phyloP scores from a whole-genome alignment of 176 grass and related monocot genomes.

The Oryza australiensis region DNA sequence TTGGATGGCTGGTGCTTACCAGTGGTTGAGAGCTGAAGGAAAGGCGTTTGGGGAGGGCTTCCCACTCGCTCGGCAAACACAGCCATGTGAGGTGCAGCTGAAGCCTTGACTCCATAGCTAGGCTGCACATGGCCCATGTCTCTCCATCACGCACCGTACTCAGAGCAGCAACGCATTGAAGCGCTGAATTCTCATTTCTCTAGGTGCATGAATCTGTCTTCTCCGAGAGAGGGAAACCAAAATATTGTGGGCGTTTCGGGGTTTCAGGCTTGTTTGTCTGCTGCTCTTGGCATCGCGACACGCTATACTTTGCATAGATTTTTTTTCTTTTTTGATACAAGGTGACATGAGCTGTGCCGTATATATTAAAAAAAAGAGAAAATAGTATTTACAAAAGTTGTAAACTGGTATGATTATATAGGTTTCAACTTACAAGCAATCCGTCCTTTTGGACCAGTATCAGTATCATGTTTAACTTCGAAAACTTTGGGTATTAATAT shows the following conservation, averaged over 20 bases:
- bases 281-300: not conserved
- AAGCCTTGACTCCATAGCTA: not conserved
- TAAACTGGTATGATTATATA: too few relatives aligned
- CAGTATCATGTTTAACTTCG: too few relatives aligned
- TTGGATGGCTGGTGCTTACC: too few relatives aligned
- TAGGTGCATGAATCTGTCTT: constrained; percentile 21
- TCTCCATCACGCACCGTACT: not conserved
- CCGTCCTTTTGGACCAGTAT: too few relatives aligned
- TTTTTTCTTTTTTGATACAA: too few relatives aligned
- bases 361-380: too few relatives aligned
- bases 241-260: not conserved
- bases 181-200: constrained; percentile 4
- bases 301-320: not conserved
- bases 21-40: too few relatives aligned
- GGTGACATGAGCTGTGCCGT: too few relatives aligned
- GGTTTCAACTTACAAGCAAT: too few relatives aligned
- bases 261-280: not conserved
- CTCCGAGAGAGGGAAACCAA: not conserved
- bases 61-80: not conserved
- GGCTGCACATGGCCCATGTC: not conserved
- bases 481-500: too few relatives aligned
- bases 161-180: not conserved
- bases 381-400: too few relatives aligned
- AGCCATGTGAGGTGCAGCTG: constrained; percentile 21
- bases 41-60: not conserved